Evolutionary conservation across 2,329 filamentous ascomycete species (phyloP).

Genomic region (Pochonia chlamydosporia): DNA sequence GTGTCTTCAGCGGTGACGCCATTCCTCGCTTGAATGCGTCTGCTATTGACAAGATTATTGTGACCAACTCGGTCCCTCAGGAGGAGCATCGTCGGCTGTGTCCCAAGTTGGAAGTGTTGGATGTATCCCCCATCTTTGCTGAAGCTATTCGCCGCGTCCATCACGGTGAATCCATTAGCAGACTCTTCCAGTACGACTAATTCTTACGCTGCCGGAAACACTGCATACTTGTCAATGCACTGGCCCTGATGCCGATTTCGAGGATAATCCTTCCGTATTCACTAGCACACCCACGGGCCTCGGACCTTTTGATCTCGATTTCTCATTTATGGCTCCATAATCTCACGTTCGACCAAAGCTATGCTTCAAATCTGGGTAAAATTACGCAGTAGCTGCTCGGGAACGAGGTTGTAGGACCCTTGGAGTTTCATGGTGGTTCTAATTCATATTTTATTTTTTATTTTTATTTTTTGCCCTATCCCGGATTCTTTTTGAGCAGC

Average conservation of each 20-base stretch:
- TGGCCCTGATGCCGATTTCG: background rate
- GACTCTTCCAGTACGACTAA: conserved; percentile 59
- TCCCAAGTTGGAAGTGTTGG: conserved; percentile 85
- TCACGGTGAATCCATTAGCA: conserved; percentile 95
- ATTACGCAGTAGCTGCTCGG: background rate
- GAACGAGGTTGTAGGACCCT: background rate
- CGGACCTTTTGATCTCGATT: background rate
- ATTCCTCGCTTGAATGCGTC: conserved; percentile 92
- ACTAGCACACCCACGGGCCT: background rate
- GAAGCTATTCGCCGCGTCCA: conserved; percentile 95
- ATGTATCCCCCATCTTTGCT: conserved; percentile 84
- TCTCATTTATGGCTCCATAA: background rate
- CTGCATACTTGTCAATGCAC: background rate
- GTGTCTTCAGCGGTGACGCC: conserved; percentile 90
- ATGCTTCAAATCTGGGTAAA: too few species aligned
- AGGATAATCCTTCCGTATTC: background rate
- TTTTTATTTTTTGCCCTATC: background rate
- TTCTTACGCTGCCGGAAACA: background rate
- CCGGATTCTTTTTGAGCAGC: background rate
- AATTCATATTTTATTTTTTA: background rate
- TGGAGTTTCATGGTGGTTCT: background rate
- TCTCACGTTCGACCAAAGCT: background rate
- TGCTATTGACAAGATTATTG: conserved; percentile 85
- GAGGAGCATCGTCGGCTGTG: conserved; percentile 71
- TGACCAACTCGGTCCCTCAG: conserved; percentile 94